A percentile compares a stretch with the other conserved stretches of the same genome.
Conservation (phyloP, 2,329 filamentous ascomycete genomes). For the Samsoniella hepiali region DNA sequence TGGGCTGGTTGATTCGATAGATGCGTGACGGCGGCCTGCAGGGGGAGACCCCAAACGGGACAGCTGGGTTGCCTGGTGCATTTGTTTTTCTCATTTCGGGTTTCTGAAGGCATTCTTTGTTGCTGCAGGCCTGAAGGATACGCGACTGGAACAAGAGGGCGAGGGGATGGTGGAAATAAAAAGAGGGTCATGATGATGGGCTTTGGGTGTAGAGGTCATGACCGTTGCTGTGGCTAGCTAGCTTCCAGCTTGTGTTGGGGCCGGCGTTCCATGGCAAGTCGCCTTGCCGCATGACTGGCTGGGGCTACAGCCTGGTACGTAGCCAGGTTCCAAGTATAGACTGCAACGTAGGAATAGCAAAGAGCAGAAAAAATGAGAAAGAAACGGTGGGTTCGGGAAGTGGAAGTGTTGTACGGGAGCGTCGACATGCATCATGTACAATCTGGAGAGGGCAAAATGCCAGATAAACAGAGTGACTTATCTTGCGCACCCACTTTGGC, state of each 20-base stretch:
- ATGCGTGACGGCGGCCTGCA: neutral
- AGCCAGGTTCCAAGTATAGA: neutral
- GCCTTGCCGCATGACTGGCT: neutral
- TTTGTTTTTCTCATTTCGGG: neutral
- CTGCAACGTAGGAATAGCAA: neutral
- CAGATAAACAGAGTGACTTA: slow-evolving; percentile 8
- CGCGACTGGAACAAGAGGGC: neutral
- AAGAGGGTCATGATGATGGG: neutral
- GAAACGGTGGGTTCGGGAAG: neutral
- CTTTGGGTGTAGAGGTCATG: neutral
- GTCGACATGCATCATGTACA: neutral
- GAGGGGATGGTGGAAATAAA: neutral
- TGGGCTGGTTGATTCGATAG: neutral
- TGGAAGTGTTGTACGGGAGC: neutral
- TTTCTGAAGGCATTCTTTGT: neutral
- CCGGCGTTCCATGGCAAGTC: neutral
- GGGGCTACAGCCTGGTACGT: neutral
- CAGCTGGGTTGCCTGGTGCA: neutral
- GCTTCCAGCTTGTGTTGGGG: neutral
- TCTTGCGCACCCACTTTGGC: neutral
- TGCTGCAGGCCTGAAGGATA: neutral
- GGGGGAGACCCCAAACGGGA: neutral
- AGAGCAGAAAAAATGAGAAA: neutral
- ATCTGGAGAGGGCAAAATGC: neutral
- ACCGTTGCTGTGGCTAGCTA: neutral